phyloP scores from a whole-genome alignment of 1,284 basidiomycete genomes.

The Cystobasidium pallidum region DNA sequence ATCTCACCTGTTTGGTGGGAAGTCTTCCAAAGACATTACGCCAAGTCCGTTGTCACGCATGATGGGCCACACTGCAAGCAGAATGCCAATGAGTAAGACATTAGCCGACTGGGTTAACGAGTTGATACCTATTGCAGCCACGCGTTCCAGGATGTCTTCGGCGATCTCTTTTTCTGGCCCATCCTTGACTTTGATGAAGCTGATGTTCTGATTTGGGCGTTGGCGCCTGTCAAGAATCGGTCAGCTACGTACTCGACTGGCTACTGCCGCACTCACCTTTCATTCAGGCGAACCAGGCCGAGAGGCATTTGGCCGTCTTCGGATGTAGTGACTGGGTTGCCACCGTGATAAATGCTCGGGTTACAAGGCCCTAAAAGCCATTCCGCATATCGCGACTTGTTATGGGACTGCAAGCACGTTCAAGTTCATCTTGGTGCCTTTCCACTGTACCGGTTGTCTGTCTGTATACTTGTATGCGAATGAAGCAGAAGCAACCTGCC shows the following conservation, averaged over 20 bases:
- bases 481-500: neutral
- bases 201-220: conserved; percentile 39
- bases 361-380: neutral
- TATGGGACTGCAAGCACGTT: neutral
- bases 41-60: conserved; percentile 36
- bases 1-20: conserved; percentile 40
- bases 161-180: conserved; percentile 38
- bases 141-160: conserved; percentile 39
- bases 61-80: conserved; percentile 33
- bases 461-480: neutral
- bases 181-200: conserved; percentile 36
- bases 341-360: neutral
- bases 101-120: neutral
- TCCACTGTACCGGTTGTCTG: neutral
- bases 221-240: conserved; percentile 5
- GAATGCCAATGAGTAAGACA: neutral
- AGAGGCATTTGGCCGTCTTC: conserved; percentile 35
- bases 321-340: neutral
- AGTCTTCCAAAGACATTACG: conserved; percentile 42
- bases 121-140: conserved; percentile 30
- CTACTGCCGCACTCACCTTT: conserved; percentile 7
- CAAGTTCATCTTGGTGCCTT: neutral
- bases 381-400: neutral
- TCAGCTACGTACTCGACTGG: neutral
- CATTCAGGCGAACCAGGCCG: conserved; percentile 38